Evolutionary conservation across 2,329 filamentous ascomycete genomes (phyloP).

Genomic region (Colletotrichum tropicale): DNA sequence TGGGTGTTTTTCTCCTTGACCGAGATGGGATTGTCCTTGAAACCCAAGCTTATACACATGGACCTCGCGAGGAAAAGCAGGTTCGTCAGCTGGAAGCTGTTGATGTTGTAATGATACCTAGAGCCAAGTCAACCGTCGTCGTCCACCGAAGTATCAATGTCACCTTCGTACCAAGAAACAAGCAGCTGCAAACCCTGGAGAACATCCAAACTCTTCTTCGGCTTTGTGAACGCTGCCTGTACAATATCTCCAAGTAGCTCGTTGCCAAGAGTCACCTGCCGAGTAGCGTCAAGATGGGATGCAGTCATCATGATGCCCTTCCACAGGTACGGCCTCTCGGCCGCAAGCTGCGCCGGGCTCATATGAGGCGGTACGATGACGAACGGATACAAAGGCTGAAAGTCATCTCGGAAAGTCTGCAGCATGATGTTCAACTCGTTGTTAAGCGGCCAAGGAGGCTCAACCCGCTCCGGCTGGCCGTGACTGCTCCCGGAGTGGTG

Average conservation of each 20-base stretch:
- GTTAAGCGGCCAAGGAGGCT: conserved; percentile 44
- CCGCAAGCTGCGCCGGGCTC: conserved; percentile 38
- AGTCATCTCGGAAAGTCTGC: conserved; percentile 34
- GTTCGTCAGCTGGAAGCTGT: conserved; percentile 54
- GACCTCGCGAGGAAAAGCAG: conserved; percentile 52
- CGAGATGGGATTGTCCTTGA: conserved; percentile 31
- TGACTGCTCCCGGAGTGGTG: conserved; percentile 16
- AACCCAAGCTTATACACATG: conserved; percentile 46
- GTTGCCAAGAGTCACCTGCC: conserved; percentile 48
- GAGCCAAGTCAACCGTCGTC: background rate
- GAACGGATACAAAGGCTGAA: conserved; percentile 48
- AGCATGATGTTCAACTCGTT: conserved; percentile 46
- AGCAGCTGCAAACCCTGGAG: conserved; percentile 51
- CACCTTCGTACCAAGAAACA: conserved; percentile 45
- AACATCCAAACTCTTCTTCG: conserved; percentile 49
- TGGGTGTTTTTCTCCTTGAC: conserved; percentile 14
- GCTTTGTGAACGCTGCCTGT: conserved; percentile 41
- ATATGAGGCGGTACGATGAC: conserved; percentile 43
- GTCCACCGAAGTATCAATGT: background rate
- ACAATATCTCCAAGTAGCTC: conserved; percentile 48
- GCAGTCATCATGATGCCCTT: conserved; percentile 52
- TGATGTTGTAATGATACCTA: conserved; percentile 53
- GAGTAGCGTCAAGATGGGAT: conserved; percentile 44
- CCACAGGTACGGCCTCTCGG: conserved; percentile 50
- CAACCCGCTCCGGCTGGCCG: conserved; percentile 8